A percentile compares a stretch with the other conserved stretches of the same genome.
phyloP scores from a whole-genome alignment of 148 eudicot species.

The Heliamphora exappendiculata region DNA sequence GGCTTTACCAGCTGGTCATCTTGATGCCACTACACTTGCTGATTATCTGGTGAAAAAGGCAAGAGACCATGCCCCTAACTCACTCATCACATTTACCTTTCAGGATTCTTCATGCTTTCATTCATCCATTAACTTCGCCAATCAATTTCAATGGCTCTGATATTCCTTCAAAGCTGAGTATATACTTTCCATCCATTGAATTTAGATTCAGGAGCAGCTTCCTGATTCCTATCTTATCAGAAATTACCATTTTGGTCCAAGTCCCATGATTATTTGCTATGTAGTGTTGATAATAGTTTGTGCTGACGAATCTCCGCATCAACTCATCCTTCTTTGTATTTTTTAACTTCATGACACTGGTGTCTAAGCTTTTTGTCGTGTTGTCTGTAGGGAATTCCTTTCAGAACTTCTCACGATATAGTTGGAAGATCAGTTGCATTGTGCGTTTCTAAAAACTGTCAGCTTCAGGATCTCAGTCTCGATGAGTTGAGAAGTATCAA shows the following conservation, averaged over 20 bases:
- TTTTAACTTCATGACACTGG: neutral
- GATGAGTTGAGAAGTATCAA: constrained; percentile 53
- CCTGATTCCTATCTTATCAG: neutral
- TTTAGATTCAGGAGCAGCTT: neutral
- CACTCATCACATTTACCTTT: neutral
- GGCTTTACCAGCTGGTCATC: constrained; percentile 96
- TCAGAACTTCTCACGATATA: constrained; percentile 93
- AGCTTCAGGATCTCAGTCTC: constrained; percentile 68
- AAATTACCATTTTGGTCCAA: too few species aligned
- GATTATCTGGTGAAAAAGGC: constrained; percentile 99
- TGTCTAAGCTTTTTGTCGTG: neutral
- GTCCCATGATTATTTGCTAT: neutral
- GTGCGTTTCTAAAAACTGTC: constrained; percentile 63
- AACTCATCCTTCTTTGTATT: neutral
- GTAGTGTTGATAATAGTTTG: neutral
- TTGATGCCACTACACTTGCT: constrained; percentile 97
- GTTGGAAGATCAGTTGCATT: constrained; percentile 82
- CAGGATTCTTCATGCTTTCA: neutral
- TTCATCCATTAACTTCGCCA: neutral
- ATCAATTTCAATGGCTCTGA: constrained; percentile 8
- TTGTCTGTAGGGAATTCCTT: constrained; percentile 72
- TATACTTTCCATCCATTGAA: neutral
- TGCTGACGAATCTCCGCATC: neutral
- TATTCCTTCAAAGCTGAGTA: neutral
- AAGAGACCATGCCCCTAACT: constrained; percentile 6